phyloP scores from a whole-genome alignment of 2,329 filamentous ascomycete genomes.

The Cercospora zeae-maydis region DNA sequence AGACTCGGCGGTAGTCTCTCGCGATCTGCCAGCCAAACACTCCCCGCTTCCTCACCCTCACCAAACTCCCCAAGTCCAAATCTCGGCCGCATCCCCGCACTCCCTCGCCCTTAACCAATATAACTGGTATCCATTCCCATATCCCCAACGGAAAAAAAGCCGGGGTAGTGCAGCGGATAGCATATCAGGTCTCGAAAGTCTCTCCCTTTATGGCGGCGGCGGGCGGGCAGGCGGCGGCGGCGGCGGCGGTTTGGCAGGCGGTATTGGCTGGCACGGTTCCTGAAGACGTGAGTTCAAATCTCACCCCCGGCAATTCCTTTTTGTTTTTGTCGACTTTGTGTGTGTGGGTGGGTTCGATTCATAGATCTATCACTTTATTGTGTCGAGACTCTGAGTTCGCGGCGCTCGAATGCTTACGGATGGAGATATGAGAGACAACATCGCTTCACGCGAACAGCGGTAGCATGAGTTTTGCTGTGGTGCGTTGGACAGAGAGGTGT shows the following conservation, averaged over 20 bases:
- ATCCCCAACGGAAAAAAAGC: neutral
- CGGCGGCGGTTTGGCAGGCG: neutral
- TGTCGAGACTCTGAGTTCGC: too few species aligned
- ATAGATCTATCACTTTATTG: too few species aligned
- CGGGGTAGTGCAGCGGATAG: neutral
- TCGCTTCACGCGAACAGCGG: too few species aligned
- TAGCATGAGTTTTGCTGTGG: too few species aligned
- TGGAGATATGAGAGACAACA: too few species aligned
- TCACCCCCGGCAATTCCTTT: neutral
- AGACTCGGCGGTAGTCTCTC: too few species aligned
- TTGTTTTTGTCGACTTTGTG: neutral
- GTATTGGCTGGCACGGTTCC: neutral
- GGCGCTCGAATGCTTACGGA: too few species aligned
- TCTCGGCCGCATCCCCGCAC: neutral
- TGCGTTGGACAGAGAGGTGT: too few species aligned
- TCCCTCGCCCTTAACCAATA: neutral
- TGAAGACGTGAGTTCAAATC: neutral
- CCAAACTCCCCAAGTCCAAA: neutral
- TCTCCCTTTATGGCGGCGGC: neutral
- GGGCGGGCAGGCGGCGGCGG: neutral
- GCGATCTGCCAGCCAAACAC: too few species aligned
- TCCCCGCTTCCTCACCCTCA: neutral
- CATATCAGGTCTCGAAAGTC: neutral
- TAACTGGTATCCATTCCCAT: neutral
- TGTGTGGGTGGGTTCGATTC: too few species aligned